A percentile compares a stretch with the other conserved stretches of the same genome.
phyloP scores from a whole-genome alignment of 2,329 filamentous ascomycete genomes.

The Mycosphaerelloides madeirae region DNA sequence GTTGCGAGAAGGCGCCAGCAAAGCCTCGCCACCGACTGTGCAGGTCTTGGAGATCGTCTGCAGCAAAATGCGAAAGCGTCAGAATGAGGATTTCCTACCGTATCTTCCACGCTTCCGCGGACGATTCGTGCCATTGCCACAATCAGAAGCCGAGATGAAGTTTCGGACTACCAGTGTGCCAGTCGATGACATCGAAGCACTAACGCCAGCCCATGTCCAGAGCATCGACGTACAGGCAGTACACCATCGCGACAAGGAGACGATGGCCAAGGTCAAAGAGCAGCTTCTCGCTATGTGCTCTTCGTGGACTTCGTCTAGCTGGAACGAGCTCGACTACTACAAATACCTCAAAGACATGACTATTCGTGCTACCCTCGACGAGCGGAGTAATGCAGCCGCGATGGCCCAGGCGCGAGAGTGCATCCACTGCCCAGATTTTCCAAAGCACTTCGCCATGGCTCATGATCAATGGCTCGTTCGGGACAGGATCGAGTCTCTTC shows the following conservation, averaged over 20 bases:
- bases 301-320: slow-evolving; percentile 68
- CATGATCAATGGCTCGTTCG: slow-evolving; percentile 96
- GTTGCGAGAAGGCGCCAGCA: slow-evolving; percentile 67
- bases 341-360: slow-evolving; percentile 73
- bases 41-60: slow-evolving; percentile 71
- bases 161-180: slow-evolving; percentile 66
- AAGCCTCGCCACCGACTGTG: slow-evolving; percentile 62
- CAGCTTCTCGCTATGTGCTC: slow-evolving; percentile 64
- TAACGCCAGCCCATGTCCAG: slow-evolving; percentile 62
- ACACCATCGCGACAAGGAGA: slow-evolving; percentile 42
- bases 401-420: slow-evolving; percentile 62
- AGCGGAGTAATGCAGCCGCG: slow-evolving; percentile 60
- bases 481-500: slow-evolving; percentile 83
- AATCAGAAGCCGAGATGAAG: slow-evolving; percentile 61
- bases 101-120: slow-evolving; percentile 69
- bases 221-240: slow-evolving; percentile 35
- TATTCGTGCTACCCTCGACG: slow-evolving; percentile 72
- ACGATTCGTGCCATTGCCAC: slow-evolving; percentile 63
- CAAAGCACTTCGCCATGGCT: slow-evolving; percentile 93
- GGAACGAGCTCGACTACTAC: slow-evolving; percentile 78
- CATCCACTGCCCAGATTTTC: slow-evolving; percentile 67
- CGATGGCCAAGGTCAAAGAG: slow-evolving; percentile 58
- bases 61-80: slow-evolving; percentile 60
- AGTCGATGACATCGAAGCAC: slow-evolving; percentile 73
- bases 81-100: slow-evolving; percentile 80